These are phyloP conservation scores for Abelmoschus esculentus DNA, from an alignment of 345 rosid species.

Conservation along the genomic window DNA sequence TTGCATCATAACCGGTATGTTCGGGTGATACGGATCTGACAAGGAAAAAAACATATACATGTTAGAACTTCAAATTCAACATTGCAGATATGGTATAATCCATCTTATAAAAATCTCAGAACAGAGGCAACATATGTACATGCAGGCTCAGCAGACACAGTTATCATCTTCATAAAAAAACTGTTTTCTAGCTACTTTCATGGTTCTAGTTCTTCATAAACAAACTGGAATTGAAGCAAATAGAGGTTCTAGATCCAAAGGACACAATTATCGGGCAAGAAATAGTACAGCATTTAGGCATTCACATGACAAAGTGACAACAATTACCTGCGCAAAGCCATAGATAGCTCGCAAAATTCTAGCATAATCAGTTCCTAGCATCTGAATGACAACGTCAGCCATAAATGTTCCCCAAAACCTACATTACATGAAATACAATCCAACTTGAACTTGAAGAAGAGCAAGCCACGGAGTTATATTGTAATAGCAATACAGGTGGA, in stretches of 20 bases:
- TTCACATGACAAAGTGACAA: background rate
- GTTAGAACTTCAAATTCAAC: background rate
- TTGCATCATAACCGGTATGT: constrained; percentile 45
- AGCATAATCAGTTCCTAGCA: constrained; percentile 97
- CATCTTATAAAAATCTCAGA: background rate
- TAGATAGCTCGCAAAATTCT: constrained; percentile 86
- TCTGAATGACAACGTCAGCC: constrained; percentile 91
- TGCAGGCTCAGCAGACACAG: too few relatives aligned
- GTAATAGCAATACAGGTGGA: background rate
- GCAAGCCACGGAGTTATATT: background rate
- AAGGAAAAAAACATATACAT: background rate
- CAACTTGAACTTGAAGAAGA: constrained; percentile 4
- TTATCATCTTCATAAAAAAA: too few relatives aligned
- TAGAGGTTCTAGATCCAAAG: too few relatives aligned
- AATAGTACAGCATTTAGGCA: background rate
- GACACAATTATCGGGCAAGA: background rate
- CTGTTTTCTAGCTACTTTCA: too few relatives aligned
- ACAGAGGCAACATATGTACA: background rate
- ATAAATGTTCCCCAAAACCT: constrained; percentile 95
- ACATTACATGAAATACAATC: constrained; percentile 16
- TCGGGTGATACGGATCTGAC: constrained; percentile 74
- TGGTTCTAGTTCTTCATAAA: too few relatives aligned
- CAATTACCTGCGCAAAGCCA: constrained; percentile 80
- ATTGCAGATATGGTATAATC: background rate
- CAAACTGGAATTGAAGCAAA: too few relatives aligned